Evolutionary conservation across 495 filamentous ascomycete species (phyloP).

Genomic region (Hypoxylon fuscum): DNA sequence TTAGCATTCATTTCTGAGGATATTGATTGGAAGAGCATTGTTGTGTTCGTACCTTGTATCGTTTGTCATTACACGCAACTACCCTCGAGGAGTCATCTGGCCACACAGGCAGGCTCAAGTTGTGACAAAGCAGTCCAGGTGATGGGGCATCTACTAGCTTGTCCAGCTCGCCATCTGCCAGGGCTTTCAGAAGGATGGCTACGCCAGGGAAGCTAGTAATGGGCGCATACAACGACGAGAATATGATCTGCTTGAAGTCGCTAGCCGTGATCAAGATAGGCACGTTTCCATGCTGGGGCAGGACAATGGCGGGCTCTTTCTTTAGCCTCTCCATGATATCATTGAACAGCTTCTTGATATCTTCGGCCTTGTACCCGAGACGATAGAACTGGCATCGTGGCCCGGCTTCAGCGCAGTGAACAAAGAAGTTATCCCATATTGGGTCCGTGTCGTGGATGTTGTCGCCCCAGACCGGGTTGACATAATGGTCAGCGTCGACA

Average conservation of each 20-base stretch:
- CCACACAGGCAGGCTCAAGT: constrained; percentile 54
- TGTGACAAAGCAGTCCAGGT: constrained; percentile 44
- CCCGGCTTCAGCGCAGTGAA: constrained; percentile 47
- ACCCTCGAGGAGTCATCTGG: constrained; percentile 55
- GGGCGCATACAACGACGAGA: constrained; percentile 50
- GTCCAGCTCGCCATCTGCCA: constrained; percentile 26
- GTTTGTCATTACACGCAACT: constrained; percentile 60
- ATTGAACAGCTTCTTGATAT: constrained; percentile 55
- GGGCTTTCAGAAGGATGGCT: constrained; percentile 41
- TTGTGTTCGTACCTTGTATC: constrained; percentile 43
- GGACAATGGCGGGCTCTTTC: constrained; percentile 58
- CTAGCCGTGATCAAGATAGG: constrained; percentile 48
- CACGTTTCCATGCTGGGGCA: constrained; percentile 41
- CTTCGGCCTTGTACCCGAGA: constrained; percentile 46
- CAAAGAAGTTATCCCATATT: constrained; percentile 50
- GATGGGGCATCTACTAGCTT: constrained; percentile 2
- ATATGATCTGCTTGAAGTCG: constrained; percentile 47
- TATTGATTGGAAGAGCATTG: not conserved
- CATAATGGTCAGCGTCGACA: constrained; percentile 52
- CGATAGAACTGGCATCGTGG: constrained; percentile 47
- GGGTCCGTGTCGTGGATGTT: constrained; percentile 54
- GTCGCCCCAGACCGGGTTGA: constrained; percentile 43
- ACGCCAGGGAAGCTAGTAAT: constrained; percentile 42
- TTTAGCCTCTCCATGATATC: constrained; percentile 50
- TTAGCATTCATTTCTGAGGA: constrained; percentile 3